Evolutionary conservation across 805 yeast genomes (phyloP).

Genomic region (Ogataea methylovora): DNA sequence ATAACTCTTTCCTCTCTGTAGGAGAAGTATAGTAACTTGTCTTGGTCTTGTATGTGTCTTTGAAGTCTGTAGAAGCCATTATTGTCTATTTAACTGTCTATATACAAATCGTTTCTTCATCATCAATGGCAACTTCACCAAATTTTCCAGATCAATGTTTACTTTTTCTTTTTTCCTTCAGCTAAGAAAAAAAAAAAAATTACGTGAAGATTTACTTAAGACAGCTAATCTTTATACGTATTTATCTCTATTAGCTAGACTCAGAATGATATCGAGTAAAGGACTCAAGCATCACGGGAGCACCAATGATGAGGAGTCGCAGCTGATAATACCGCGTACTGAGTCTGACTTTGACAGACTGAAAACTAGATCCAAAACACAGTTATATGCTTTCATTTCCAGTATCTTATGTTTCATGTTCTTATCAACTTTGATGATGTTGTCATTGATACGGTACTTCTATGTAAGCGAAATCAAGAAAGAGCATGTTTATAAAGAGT

Average conservation of each 20-base stretch:
- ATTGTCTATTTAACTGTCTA: not conserved
- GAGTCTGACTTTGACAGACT: no score
- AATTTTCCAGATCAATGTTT: no score
- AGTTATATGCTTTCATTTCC: slow-evolving; percentile 5
- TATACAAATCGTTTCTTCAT: no score
- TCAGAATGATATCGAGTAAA: no score
- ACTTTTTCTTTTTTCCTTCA: no score
- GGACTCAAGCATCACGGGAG: not conserved
- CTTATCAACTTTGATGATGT: slow-evolving; percentile 16
- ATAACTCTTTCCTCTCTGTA: slow-evolving; percentile 6
- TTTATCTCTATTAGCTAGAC: no score
- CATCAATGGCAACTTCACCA: no score
- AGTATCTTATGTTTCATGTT: slow-evolving; percentile 16
- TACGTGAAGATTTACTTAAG: no score
- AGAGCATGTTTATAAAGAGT: slow-evolving; percentile 4
- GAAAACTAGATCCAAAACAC: not conserved
- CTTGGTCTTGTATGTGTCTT: not conserved
- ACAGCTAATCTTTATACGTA: no score
- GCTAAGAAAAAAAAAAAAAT: no score
- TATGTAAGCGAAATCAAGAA: slow-evolving; percentile 6
- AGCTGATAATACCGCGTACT: not conserved
- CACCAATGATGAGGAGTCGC: not conserved
- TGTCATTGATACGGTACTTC: slow-evolving; percentile 14
- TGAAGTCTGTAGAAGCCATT: not conserved
- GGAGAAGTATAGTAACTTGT: not conserved